Evolutionary conservation across 164 flowering plant genomes (phyloP), one percentile per base, ranked within the genome.

Genomic region (Aristolochia californica): DNA sequence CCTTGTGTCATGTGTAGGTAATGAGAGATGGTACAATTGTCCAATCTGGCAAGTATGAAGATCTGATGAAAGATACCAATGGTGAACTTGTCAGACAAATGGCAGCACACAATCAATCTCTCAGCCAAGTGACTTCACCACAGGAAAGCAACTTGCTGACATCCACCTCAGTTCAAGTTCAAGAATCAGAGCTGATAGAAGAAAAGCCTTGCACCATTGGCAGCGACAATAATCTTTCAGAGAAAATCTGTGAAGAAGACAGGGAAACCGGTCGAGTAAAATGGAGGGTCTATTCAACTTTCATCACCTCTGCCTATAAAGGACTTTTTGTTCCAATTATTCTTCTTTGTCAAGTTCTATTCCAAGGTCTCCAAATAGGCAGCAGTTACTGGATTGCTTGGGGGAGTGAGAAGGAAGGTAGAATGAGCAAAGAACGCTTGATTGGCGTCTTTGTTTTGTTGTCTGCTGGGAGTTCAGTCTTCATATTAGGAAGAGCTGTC

Each of bases 341-440:
- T 21, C 83, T 91, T 56, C 69, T 85, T 0, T 84, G 85, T 57
- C 98, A 91, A 49, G 70, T 82, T 62, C 63, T 85, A 48, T 91
- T 88, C 68, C 91, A 81, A 60, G 84, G 68, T 43, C 69, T 88
- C 16, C 98, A 88, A 62, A 88, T 86, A 69, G 82, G 76, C 12
- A 86, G 98, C 70, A 91, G 80, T 62, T 91, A 84, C 62, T 91
- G 96, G 96, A 75, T 88, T 16, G 85, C 98, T n/a, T 88, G 95
- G 98, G 94, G 78, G 34, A 77, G 90, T 0, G 85, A 72, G 45
- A 70, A 74, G 18, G 73, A 71, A 26, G 70, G 63, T 23, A 72
- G 69, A 45, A 78, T 84, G 26, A 76, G 78, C 60, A 69, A 51
- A 25, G 58, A 53, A 53, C 53, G 70, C 66, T 54, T 87, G 67